Percentiles rank a stretch among this genome's conserved stretches.
Conservation (phyloP, 805 yeast species). For the Blastobotrys peoriensis region DNA sequence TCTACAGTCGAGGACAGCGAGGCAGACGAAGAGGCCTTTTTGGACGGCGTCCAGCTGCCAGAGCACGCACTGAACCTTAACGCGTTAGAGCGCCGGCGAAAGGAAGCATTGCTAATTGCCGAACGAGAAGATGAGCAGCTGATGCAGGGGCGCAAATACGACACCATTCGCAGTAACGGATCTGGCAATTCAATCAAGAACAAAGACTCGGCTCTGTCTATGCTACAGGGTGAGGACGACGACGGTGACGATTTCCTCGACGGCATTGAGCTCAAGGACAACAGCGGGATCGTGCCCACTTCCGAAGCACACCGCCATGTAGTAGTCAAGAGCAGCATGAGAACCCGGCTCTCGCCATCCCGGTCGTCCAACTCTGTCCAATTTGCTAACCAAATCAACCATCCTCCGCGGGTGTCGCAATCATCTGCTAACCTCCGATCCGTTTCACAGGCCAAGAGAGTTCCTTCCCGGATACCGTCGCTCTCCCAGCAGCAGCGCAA, state of each 20-base stretch:
- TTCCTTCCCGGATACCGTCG: background rate
- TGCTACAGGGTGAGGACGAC: slow-evolving; percentile 6
- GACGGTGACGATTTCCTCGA: slow-evolving; percentile 16
- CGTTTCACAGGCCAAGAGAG: background rate
- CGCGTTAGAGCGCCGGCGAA: slow-evolving; percentile 7
- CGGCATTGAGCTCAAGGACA: slow-evolving; percentile 14
- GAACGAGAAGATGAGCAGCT: slow-evolving; percentile 12
- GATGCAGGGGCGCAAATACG: slow-evolving; percentile 10
- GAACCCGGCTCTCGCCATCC: background rate
- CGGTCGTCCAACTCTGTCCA: background rate
- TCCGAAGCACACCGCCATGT: slow-evolving; percentile 11
- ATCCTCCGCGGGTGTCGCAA: background rate
- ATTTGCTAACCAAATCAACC: background rate
- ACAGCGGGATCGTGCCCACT: slow-evolving; percentile 5
- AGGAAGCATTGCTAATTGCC: slow-evolving; percentile 13
- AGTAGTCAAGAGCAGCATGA: slow-evolving; percentile 9
- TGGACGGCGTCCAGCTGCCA: slow-evolving; percentile 15
- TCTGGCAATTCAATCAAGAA: slow-evolving; percentile 8
- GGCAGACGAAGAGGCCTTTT: slow-evolving; percentile 14
- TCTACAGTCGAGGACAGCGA: slow-evolving; percentile 12
- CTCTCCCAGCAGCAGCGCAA: background rate
- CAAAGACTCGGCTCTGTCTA: background rate
- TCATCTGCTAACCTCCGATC: background rate
- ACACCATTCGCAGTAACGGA: slow-evolving; percentile 15
- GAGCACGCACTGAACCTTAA: slow-evolving; percentile 9